Percentiles rank a stretch among this genome's conserved stretches.
Evolutionary conservation across 768 basidiomycete genomes (phyloP).

Genomic region (Cubamyces sp.): DNA sequence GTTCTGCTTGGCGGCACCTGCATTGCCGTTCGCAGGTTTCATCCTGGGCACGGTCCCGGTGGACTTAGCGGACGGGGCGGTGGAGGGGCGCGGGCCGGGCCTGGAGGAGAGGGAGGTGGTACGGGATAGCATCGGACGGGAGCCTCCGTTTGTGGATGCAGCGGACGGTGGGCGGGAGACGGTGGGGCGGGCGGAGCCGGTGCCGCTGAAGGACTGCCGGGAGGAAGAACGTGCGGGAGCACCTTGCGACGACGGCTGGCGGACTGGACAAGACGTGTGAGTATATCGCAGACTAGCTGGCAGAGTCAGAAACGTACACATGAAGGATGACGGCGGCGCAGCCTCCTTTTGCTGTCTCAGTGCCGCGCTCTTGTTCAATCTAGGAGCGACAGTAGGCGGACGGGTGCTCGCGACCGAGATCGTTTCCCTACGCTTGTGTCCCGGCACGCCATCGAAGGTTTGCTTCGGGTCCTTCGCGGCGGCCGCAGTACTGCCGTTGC

Average conservation of each 20-base stretch:
- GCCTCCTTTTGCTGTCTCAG: constrained; percentile 47
- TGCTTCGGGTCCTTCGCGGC: constrained; percentile 39
- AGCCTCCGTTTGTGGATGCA: constrained; percentile 3
- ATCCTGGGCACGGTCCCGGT: not conserved
- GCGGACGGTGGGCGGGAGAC: constrained; percentile 33
- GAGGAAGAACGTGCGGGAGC: constrained; percentile 49
- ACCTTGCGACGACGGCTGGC: constrained; percentile 39
- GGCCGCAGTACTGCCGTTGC: constrained; percentile 25
- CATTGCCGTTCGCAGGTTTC: not conserved
- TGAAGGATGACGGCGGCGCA: constrained; percentile 64
- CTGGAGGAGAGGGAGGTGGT: constrained; percentile 11
- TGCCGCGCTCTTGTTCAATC: constrained; percentile 48
- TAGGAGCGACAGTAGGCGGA: constrained; percentile 47
- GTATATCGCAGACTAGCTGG: constrained; percentile 11
- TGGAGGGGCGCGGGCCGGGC: constrained; percentile 10
- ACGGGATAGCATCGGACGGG: constrained; percentile 15
- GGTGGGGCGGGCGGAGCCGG: constrained; percentile 19
- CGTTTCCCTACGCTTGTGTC: constrained; percentile 79
- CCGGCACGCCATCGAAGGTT: constrained; percentile 81
- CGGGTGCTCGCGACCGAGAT: constrained; percentile 65
- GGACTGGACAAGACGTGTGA: constrained; percentile 43
- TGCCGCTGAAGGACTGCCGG: constrained; percentile 37
- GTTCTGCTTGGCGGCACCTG: not conserved
- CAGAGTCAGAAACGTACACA: constrained; percentile 54
- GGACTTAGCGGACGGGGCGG: constrained; percentile 4